Evolutionary conservation across 768 basidiomycete species (phyloP), one percentile per base, ranked within the genome.

Genomic region (Mycena leptocephala): DNA sequence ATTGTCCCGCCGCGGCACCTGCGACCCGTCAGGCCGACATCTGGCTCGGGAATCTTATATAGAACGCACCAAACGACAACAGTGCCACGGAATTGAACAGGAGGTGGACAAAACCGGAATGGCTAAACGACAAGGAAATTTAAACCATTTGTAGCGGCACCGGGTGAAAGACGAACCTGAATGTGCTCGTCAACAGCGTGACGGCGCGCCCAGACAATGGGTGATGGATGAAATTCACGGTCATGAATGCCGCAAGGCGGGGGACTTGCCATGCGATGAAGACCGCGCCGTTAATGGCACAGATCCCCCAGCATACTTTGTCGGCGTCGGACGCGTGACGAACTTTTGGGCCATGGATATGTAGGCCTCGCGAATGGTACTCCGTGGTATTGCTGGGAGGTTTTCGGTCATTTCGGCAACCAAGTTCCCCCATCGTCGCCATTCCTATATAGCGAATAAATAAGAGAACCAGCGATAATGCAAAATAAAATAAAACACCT

Each of bases 81-180:
- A 94, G 84, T 1, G 91, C 93, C 85, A 94, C 85, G 33, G 87
- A 90, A 79, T 94, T 94, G 84, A 91, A 90, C 9, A 86, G 76
- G 33, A 92, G 82, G 79, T 94, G 93, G 2, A 92, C 62, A 48
- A 92, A 86, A 22, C 84, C 83, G 74, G 88, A 85, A 72, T 94
- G 93, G 56, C 92, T 93, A 48, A 41, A 53, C 24, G 10, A 5
- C 39, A 51, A 41, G 41, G 39, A 33, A 24, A 61, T 43, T 2
- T 61, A 13, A 20, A 43, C 2, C 5, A 28, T 26, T 10, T 51
- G 5, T 6, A 24, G 3, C n/a, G 5, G 24, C 11, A 20, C 18
- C 58, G n/a, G 22, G 20, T 10, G 53, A 33, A 65, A n/a, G 46
- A 74, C 86, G 41, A 43, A 86, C 91, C 92, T 91, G 84, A 94